Evolutionary conservation across 2,329 filamentous ascomycete genomes (phyloP).

Genomic region (Alternaria brassicicola): DNA sequence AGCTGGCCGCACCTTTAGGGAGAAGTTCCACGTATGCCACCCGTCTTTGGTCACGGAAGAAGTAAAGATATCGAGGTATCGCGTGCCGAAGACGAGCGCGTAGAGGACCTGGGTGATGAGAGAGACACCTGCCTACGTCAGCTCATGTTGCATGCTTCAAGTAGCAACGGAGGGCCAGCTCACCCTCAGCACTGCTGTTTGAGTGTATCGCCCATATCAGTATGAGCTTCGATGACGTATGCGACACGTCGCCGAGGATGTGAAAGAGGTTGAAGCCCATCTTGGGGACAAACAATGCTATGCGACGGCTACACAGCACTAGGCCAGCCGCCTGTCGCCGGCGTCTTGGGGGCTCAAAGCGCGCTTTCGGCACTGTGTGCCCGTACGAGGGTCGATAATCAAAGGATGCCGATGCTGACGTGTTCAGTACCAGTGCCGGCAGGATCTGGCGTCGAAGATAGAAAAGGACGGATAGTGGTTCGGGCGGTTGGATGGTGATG

Average conservation of each 20-base stretch:
- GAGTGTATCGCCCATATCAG: slow-evolving; percentile 88
- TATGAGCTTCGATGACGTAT: slow-evolving; percentile 86
- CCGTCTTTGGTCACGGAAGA: slow-evolving; percentile 47
- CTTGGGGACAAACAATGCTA: slow-evolving; percentile 8
- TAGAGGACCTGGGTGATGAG: slow-evolving; percentile 92
- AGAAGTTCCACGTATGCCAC: slow-evolving; percentile 62
- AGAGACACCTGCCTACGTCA: slow-evolving; percentile 69
- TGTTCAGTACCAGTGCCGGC: not conserved
- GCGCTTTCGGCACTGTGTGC: slow-evolving; percentile 4
- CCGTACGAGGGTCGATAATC: not conserved
- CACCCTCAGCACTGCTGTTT: slow-evolving; percentile 85
- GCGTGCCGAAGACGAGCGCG: slow-evolving; percentile 79
- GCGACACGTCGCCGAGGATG: slow-evolving; percentile 81
- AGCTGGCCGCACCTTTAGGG: slow-evolving; percentile 66
- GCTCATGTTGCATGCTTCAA: not conserved
- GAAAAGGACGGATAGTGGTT: not conserved
- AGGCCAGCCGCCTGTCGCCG: slow-evolving; percentile 28
- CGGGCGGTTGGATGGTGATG: slow-evolving; percentile 7
- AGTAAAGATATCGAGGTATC: slow-evolving; percentile 82
- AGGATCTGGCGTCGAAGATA: not conserved
- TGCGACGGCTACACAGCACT: slow-evolving; percentile 33
- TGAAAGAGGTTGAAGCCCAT: slow-evolving; percentile 65
- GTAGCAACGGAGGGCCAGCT: not conserved
- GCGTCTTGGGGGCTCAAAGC: slow-evolving; percentile 5
- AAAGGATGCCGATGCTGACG: not conserved